Conservation (phyloP, 2,329 filamentous ascomycete species). For the Didymellaceae sp. region DNA sequence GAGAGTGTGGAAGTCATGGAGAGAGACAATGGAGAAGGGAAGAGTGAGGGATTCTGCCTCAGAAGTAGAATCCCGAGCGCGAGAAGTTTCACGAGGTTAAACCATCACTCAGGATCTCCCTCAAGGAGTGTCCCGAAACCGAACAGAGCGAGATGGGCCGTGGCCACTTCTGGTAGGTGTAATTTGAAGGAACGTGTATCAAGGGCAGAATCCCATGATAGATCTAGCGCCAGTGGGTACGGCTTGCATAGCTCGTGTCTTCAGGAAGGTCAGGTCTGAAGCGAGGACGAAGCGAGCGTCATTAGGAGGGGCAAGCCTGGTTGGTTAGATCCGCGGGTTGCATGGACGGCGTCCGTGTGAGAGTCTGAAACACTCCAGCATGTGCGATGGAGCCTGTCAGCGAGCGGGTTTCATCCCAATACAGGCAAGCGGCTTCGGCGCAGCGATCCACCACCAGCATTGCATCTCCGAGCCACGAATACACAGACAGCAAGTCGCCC, state of each 20-base stretch:
- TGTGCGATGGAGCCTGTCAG: conserved; percentile 10
- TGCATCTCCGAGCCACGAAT: conserved; percentile 7
- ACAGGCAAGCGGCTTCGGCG: conserved; percentile 1
- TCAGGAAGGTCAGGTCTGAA: conserved; percentile 17
- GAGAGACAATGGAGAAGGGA: conserved; percentile 18
- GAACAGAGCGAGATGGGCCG: conserved; percentile 8
- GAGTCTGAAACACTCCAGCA: conserved; percentile 19
- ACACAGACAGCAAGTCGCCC: neutral
- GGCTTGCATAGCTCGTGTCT: conserved; percentile 11
- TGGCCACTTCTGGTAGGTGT: conserved; percentile 15
- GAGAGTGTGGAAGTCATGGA: conserved; percentile 23
- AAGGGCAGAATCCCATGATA: conserved; percentile 13
- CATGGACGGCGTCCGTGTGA: conserved; percentile 14
- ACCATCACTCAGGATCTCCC: conserved; percentile 33
- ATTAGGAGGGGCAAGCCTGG: conserved; percentile 15
- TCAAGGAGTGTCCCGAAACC: conserved; percentile 30
- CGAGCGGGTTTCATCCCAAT: neutral
- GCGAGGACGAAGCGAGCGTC: conserved; percentile 16
- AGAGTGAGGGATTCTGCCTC: conserved; percentile 21
- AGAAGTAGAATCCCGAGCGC: conserved; percentile 20
- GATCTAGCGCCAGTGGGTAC: conserved; percentile 16
- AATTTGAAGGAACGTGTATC: conserved; percentile 13
- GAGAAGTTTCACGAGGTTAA: conserved; percentile 38
- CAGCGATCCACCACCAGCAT: conserved; percentile 5
- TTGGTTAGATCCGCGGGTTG: conserved; percentile 5